phyloP scores from a whole-genome alignment of 805 yeast genomes.

The Barnettozyma sp. region DNA sequence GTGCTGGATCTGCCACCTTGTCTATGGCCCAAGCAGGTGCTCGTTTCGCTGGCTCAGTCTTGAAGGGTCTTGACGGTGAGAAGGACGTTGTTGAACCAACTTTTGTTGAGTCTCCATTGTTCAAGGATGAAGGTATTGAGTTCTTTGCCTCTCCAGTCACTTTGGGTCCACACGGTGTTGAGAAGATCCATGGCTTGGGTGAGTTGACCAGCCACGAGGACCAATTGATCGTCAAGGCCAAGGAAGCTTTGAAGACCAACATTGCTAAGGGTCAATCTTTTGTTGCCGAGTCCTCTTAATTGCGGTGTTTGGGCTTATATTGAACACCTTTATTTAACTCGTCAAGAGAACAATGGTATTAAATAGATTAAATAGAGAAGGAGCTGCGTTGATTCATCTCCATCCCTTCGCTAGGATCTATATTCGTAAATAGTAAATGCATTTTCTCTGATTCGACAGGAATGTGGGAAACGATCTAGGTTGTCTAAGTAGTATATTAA shows the following conservation, averaged over 20 bases:
- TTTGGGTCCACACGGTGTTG: constrained; percentile 87
- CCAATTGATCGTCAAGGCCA: constrained; percentile 72
- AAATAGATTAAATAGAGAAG: too few species aligned
- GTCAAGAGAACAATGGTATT: too few species aligned
- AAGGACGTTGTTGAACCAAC: constrained; percentile 59
- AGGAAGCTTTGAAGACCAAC: constrained; percentile 85
- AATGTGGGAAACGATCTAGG: background rate
- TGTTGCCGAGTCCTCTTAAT: constrained; percentile 64
- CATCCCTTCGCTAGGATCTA: constrained; percentile 2
- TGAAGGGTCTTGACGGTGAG: constrained; percentile 60
- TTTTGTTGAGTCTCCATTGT: constrained; percentile 75
- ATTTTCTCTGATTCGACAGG: constrained; percentile 1
- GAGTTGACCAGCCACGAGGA: constrained; percentile 70
- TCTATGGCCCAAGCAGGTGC: constrained; percentile 94
- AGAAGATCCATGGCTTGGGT: constrained; percentile 74
- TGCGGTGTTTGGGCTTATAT: too few species aligned
- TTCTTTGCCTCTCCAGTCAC: constrained; percentile 95
- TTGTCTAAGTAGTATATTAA: background rate
- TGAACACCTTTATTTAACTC: too few species aligned
- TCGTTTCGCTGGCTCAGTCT: constrained; percentile 58
- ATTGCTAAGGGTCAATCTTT: constrained; percentile 91
- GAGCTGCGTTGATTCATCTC: background rate
- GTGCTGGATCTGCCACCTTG: constrained; percentile 89
- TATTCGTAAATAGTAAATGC: constrained; percentile 5
- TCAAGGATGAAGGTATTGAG: constrained; percentile 79